Evolutionary conservation across 2,329 filamentous ascomycete genomes (phyloP), one percentile per base, ranked within the genome.

Genomic region (Ophiostoma australiae): DNA sequence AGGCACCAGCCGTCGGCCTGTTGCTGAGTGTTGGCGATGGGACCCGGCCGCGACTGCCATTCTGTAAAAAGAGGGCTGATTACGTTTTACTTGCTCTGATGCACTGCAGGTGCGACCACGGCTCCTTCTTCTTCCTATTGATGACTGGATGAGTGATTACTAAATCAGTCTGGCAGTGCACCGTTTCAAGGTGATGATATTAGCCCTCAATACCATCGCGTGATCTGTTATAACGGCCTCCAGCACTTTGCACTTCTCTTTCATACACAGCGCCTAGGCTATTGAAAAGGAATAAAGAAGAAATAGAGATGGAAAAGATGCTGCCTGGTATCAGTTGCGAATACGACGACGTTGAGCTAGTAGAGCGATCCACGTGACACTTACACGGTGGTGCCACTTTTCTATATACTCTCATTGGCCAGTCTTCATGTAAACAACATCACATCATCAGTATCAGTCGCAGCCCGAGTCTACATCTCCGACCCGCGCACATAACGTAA

Each of bases 371-470:
- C 70, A 72, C 68, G 70, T 72, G 70, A 72, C 70, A 72, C 70
- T 72, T 72, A 72, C 70, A 72, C 69, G 63, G 15, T 20, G 23
- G 65, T 37, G 7, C 68, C 70, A 70, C 63, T 44, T 35, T 63
- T 69, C 13, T 33, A 27, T 27, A 23, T 17, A 55, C 55, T 67
- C n/a, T 67, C 4, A 67, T 67, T 67, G n/a, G 66, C 37, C 7
- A 10, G 39, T 39, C 66, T 15, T 15, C n/a, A 3, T 67, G 65
- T 72, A 70, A 72, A 72, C 71, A 72, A 72, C 63, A 66, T 66
- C 63, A 66, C 63, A 3, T 66, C 63, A 35, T 66, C 63, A 39
- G 33, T 35, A 8, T 3, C 20, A 41, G 39, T 41, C 39, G 39
- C 44, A 48, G 44, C 44, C 17, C 13, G 13, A 11, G 23, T 27